Evolutionary conservation across 129 eudicot species (phyloP).

Genomic region (Flaveria trinervia): DNA sequence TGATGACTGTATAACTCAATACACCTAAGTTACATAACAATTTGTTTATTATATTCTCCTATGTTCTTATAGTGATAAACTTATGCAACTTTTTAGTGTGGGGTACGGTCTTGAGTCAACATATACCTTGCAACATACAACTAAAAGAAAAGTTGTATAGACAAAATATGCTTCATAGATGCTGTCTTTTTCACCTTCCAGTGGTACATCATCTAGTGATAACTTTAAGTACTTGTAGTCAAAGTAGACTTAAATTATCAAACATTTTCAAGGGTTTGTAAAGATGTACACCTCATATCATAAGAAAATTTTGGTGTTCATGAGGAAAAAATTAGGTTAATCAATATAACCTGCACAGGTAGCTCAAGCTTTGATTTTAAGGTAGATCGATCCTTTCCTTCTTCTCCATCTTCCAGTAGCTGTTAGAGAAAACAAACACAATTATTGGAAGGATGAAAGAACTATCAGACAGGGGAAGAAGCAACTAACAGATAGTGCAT

Average conservation of each 20-base stretch:
- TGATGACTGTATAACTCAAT: background rate
- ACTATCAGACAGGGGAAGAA: constrained; percentile 2
- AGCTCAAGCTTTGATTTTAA: constrained; percentile 92
- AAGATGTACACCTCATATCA: constrained; percentile 3
- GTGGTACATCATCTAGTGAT: background rate
- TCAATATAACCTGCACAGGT: constrained; percentile 86
- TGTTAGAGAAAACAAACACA: constrained; percentile 29
- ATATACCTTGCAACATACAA: constrained; percentile 11
- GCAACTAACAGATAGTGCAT: constrained; percentile 1
- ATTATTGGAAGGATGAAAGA: constrained; percentile 19
- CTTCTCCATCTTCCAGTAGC: constrained; percentile 97
- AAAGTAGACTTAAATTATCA: constrained; percentile 14
- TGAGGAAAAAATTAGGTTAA: background rate
- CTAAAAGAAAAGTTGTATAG: background rate
- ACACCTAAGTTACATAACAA: constrained; percentile 2
- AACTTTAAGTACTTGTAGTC: constrained; percentile 5
- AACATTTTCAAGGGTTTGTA: background rate
- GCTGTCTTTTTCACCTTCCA: background rate
- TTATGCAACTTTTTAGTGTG: background rate
- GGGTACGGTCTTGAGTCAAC: constrained; percentile 24
- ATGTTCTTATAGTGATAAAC: constrained; percentile 10
- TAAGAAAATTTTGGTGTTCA: constrained; percentile 8
- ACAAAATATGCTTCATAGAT: background rate
- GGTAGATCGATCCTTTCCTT: constrained; percentile 73
- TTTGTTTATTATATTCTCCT: constrained; percentile 10